A percentile compares a stretch with the other conserved stretches of the same genome.
These are phyloP conservation scores for Pyrenophora seminiperda DNA, from an alignment of 2,329 filamentous ascomycete genomes.

Conservation along the genomic window DNA sequence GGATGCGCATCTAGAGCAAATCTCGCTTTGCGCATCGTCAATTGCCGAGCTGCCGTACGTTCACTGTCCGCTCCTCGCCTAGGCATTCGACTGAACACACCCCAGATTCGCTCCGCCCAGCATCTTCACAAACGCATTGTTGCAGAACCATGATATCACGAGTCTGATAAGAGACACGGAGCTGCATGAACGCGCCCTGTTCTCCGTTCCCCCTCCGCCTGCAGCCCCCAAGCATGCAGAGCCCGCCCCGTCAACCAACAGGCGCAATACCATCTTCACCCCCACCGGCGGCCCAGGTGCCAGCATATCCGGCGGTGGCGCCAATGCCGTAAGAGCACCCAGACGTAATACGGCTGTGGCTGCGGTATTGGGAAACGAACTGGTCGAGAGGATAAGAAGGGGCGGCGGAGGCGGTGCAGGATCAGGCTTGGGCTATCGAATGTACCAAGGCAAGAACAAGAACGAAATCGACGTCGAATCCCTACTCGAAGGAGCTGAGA, in stretches of 20 bases:
- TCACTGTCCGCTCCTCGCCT: not conserved
- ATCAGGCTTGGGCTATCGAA: slow-evolving; percentile 52
- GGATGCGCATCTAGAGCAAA: slow-evolving; percentile 57
- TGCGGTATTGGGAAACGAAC: slow-evolving; percentile 82
- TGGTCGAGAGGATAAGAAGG: slow-evolving; percentile 78
- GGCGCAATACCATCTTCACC: slow-evolving; percentile 58
- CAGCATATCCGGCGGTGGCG: slow-evolving; percentile 44
- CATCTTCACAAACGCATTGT: slow-evolving; percentile 91
- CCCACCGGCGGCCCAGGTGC: slow-evolving; percentile 37
- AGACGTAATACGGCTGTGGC: slow-evolving; percentile 83
- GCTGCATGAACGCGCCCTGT: slow-evolving; percentile 89
- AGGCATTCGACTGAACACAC: slow-evolving; percentile 22
- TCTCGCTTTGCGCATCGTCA: slow-evolving; percentile 55
- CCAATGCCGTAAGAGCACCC: slow-evolving; percentile 58
- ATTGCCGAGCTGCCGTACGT: slow-evolving; percentile 55
- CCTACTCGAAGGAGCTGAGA: slow-evolving; percentile 83
- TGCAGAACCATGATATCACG: slow-evolving; percentile 89
- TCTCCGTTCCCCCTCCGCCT: slow-evolving; percentile 80
- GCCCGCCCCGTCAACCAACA: slow-evolving; percentile 48
- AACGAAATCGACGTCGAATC: slow-evolving; percentile 87
- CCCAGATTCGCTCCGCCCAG: slow-evolving; percentile 84
- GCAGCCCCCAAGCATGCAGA: slow-evolving; percentile 53
- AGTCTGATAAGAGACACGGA: slow-evolving; percentile 94
- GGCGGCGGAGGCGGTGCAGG: slow-evolving; percentile 61
- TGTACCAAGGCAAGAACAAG: slow-evolving; percentile 54